Percentiles rank a stretch among this genome's conserved stretches.
These are phyloP conservation scores for Xylariaceae sp. DNA, from an alignment of 2,329 filamentous ascomycete genomes.

Conservation along the genomic window DNA sequence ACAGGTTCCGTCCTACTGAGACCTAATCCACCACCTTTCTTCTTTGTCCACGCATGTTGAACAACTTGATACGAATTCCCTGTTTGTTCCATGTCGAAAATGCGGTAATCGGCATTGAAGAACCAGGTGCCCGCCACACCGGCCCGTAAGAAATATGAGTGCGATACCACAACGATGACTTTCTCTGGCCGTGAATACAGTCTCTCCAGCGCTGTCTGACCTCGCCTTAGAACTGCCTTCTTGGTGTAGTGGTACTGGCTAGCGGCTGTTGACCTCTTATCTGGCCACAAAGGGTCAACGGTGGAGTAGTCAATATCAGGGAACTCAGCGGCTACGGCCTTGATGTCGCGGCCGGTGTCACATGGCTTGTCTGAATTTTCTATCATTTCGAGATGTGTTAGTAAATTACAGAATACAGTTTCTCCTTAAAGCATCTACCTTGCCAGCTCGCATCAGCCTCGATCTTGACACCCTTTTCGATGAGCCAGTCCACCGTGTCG, in stretches of 20 bases:
- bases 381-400: no score
- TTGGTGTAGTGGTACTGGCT: conserved; percentile 50
- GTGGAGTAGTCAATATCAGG: conserved; percentile 52
- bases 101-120: conserved; percentile 61
- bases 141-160: conserved; percentile 59
- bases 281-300: conserved; percentile 58
- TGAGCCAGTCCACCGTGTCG: conserved; percentile 54
- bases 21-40: conserved; percentile 1
- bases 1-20: neutral
- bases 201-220: conserved; percentile 44
- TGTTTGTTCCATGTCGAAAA: conserved; percentile 50
- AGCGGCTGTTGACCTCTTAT: conserved; percentile 51
- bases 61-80: conserved; percentile 34
- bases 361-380: conserved; percentile 56
- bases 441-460: conserved; percentile 62
- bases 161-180: conserved; percentile 60
- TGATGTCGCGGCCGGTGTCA: conserved; percentile 54
- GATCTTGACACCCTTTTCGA: conserved; percentile 50
- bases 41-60: conserved; percentile 45
- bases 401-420: no score
- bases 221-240: conserved; percentile 51
- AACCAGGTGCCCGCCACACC: conserved; percentile 53
- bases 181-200: conserved; percentile 55
- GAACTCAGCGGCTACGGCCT: conserved; percentile 44
- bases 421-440: conserved; percentile 42